These are phyloP conservation scores for Auriscalpium orientale DNA, from an alignment of 768 basidiomycete genomes.

Conservation along the genomic window DNA sequence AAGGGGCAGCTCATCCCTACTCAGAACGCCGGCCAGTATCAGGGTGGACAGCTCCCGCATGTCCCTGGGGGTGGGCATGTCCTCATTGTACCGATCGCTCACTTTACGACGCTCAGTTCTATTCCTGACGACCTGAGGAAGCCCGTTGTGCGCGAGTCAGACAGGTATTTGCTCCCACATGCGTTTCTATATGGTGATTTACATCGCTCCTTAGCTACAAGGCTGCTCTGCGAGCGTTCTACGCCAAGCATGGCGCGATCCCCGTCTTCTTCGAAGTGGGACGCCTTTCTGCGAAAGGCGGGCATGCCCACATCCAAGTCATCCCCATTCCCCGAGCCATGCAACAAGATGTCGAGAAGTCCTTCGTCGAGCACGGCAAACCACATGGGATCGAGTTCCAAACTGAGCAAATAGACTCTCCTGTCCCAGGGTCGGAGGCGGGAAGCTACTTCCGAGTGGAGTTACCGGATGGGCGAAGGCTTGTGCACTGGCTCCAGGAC, in stretches of 20 bases:
- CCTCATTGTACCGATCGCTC: constrained; percentile 87
- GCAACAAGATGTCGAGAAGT: constrained; percentile 54
- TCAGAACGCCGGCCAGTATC: constrained; percentile 41
- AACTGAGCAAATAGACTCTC: constrained; percentile 54
- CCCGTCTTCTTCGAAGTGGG: constrained; percentile 86
- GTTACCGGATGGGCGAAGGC: constrained; percentile 73
- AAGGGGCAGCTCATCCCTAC: constrained; percentile 93
- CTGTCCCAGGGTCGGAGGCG: constrained; percentile 42
- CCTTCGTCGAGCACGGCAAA: constrained; percentile 67
- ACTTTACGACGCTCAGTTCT: constrained; percentile 81
- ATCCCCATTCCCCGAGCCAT: constrained; percentile 68
- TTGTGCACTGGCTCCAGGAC: constrained; percentile 81
- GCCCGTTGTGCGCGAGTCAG: constrained; percentile 76
- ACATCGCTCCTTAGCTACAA: constrained; percentile 53
- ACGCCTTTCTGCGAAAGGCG: constrained; percentile 75
- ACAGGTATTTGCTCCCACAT: constrained; percentile 38
- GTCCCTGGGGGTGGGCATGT: constrained; percentile 97
- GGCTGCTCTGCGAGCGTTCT: constrained; percentile 61
- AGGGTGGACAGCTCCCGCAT: constrained; percentile 23
- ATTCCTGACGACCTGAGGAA: constrained; percentile 72
- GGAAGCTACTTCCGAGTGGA: constrained; percentile 89
- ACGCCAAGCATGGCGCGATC: constrained; percentile 56
- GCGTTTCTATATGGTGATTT: not conserved
- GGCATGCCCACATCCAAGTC: constrained; percentile 90
- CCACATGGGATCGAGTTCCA: constrained; percentile 69